Base-by-base conservation (phyloP, 1,284 basidiomycete genomes). In the Ganoderma resinaceum region DNA sequence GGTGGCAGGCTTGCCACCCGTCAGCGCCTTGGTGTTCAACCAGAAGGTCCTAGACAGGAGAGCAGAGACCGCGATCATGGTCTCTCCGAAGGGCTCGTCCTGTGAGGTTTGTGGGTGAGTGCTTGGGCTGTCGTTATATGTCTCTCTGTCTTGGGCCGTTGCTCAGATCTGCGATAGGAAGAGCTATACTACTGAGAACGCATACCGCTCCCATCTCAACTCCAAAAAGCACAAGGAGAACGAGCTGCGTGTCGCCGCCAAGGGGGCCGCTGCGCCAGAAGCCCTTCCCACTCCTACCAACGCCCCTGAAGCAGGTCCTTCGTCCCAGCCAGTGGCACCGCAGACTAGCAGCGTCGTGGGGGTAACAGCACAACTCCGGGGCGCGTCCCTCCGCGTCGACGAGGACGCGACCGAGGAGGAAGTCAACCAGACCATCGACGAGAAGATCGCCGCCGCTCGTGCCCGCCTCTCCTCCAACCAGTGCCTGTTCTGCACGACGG, bases 171-270 rank as follows among this genome's bases (percentile, higher is more conserved):
- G n/a, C 12, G 61, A 20, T 74, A 97, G 96, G 73, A 99, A 99
- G 84, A 83, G 85, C 0, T 99, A 98, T 78, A 91, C 93, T 0
- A 94, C 95, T 0, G 91, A 95, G 74, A 97, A 97, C 80, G 94
- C 96, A 1, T 97, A 94, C 80, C 84, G 89, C 31, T 93, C 95
- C 4, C 98, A 99, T 78, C 80, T 97, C 38, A 88, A 89, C 77
- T 97, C 96, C 2, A 97, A 92, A 78, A 97, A 94, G 79, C 97
- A 99, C 82, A 93, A 89, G 71, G 95, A 98, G 46, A 91, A 87
- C 67, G 91, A 94, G 75, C 72, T 88, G 16, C 91, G 89, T 76
- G 82, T 83, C 9, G 76, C 82, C 6, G 66, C 76, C 5, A 80
- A 70, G 46, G 68, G 72, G 23, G 62, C 68, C 63, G 66, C 75